Conservation (phyloP, 164 flowering plant species). For the Houttuynia cordata region DNA sequence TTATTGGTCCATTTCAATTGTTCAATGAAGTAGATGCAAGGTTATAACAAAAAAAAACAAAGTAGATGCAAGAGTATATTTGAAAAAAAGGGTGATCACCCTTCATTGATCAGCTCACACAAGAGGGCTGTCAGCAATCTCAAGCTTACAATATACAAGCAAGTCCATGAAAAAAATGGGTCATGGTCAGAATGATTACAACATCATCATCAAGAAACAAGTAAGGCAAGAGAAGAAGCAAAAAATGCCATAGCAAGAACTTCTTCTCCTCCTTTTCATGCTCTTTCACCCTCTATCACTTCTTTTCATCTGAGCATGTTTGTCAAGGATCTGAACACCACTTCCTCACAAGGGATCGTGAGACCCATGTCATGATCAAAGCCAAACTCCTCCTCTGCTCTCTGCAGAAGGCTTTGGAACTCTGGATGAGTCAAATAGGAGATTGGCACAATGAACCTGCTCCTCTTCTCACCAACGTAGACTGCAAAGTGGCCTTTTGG, state of each 20-base stretch:
- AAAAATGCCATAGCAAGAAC: neutral
- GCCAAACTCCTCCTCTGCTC: constrained; percentile 14
- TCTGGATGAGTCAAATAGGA: constrained; percentile 11
- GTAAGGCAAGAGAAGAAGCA: neutral
- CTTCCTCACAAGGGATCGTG: constrained; percentile 71
- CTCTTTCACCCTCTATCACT: neutral
- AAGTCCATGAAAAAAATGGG: constrained; percentile 16
- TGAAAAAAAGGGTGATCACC: constrained; percentile 5
- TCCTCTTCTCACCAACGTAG: constrained; percentile 12
- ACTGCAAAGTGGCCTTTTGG: constrained; percentile 17
- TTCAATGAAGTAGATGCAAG: neutral
- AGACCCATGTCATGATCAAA: constrained; percentile 43
- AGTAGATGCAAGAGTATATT: neutral
- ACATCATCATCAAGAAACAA: neutral
- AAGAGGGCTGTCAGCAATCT: constrained; percentile 15
- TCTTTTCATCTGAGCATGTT: constrained; percentile 34
- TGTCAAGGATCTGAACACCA: constrained; percentile 45
- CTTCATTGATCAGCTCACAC: constrained; percentile 7
- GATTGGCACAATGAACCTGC: constrained; percentile 14
- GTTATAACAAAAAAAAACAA: neutral
- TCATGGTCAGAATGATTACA: constrained; percentile 17
- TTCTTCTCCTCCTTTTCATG: neutral
- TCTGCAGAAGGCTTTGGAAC: constrained; percentile 13
- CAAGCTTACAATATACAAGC: constrained; percentile 17
- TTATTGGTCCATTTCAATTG: neutral